phyloP scores from a whole-genome alignment of 176 grass and related monocot species.

The Calamus simplicifolius region DNA sequence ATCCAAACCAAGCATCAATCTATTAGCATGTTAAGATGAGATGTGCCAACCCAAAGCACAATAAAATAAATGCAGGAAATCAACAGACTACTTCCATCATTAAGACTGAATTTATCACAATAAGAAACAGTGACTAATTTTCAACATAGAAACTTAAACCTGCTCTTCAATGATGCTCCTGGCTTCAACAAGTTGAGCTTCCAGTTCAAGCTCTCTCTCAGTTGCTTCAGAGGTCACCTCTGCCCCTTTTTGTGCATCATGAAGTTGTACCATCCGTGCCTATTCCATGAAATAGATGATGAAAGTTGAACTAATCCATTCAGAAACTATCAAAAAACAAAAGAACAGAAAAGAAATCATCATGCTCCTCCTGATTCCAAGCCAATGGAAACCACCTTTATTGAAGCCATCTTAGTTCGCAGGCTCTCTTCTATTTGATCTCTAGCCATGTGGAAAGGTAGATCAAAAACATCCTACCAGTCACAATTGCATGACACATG shows the following conservation, averaged over 20 bases:
- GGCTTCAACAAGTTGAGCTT: slow-evolving; percentile 98
- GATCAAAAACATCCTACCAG: slow-evolving; percentile 87
- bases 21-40: no score
- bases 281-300: slow-evolving; percentile 8
- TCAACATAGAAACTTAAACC: slow-evolving; percentile 26
- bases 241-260: slow-evolving; percentile 99
- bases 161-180: slow-evolving; percentile 99
- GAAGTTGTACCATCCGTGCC: slow-evolving; percentile 87
- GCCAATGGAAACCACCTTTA: slow-evolving; percentile 48
- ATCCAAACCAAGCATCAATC: no score
- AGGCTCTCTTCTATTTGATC: slow-evolving; percentile 99
- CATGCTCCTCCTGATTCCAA: slow-evolving; percentile 1
- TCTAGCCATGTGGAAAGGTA: slow-evolving; percentile 99
- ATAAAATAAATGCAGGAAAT: no score
- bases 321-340: slow-evolving; percentile 5
- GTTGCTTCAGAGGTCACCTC: slow-evolving; percentile 94
- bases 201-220: slow-evolving; percentile 94
- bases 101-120: no score
- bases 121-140: background rate
- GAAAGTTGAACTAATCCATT: background rate
- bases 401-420: slow-evolving; percentile 96
- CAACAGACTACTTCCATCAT: no score
- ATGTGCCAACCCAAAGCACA: no score
- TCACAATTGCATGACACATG: background rate
- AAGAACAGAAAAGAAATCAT: background rate